Evolutionary conservation across 805 yeast genomes (phyloP).

Genomic region (Pichia gijzeniarum): DNA sequence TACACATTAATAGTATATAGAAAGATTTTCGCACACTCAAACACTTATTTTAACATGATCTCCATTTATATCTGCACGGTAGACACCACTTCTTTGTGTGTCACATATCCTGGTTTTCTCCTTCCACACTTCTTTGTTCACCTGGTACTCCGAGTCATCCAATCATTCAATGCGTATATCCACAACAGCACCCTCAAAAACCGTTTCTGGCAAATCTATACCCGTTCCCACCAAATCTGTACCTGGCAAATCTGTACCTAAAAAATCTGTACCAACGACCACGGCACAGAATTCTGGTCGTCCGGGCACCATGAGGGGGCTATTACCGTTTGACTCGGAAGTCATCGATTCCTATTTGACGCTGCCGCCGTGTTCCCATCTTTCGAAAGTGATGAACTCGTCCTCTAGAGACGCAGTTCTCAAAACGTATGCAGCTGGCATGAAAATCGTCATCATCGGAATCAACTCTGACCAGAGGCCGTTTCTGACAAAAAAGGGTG

Average conservation of each 20-base stretch:
- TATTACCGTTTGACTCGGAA: slow-evolving; percentile 1
- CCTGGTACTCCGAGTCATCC: no score
- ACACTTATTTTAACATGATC: no score
- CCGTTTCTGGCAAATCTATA: slow-evolving; percentile 16
- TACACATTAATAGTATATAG: no score
- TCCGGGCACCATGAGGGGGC: not conserved
- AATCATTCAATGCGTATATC: not conserved
- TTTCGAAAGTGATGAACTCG: slow-evolving; percentile 41
- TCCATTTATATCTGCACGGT: no score
- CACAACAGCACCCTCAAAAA: slow-evolving; percentile 11
- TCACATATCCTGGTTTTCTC: no score
- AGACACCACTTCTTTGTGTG: no score
- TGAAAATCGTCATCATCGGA: slow-evolving; percentile 33
- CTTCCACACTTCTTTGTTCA: no score
- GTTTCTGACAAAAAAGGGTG: slow-evolving; percentile 31
- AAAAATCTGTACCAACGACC: not conserved
- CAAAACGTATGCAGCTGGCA: slow-evolving; percentile 45
- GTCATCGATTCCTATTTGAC: slow-evolving; percentile 22
- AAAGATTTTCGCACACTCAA: no score
- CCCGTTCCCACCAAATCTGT: slow-evolving; percentile 8
- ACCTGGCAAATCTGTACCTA: not conserved
- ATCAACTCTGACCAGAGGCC: slow-evolving; percentile 3
- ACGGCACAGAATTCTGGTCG: not conserved
- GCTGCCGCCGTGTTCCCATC: slow-evolving; percentile 44
- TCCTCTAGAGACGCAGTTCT: slow-evolving; percentile 44